Evolutionary conservation across 768 basidiomycete species (phyloP).

Genomic region (Pisolithus sp.): DNA sequence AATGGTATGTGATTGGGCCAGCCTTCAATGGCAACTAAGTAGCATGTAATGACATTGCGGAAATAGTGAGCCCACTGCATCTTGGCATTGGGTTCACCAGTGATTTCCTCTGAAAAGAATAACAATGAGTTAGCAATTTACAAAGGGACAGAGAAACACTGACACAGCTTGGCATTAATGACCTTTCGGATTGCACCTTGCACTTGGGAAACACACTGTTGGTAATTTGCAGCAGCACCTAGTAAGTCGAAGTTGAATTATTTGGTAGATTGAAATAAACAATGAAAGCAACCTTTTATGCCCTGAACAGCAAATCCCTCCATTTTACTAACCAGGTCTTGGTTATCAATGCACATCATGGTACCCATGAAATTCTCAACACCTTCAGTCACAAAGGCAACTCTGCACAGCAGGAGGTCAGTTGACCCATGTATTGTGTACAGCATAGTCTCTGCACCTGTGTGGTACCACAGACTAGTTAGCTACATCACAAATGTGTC

Average conservation of each 20-base stretch:
- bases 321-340: conserved; percentile 8
- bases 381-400: neutral
- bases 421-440: neutral
- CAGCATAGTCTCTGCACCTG: conserved; percentile 1
- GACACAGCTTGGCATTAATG: neutral
- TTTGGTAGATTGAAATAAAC: neutral
- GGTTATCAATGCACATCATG: conserved; percentile 1
- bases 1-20: conserved; percentile 1
- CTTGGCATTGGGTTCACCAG: neutral
- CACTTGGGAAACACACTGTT: neutral
- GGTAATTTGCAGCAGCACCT: conserved; percentile 1
- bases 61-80: conserved; percentile 4
- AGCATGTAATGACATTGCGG: neutral
- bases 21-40: conserved; percentile 1
- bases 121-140: neutral
- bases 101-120: neutral
- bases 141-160: neutral
- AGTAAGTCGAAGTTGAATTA: neutral
- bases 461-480: neutral
- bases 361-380: conserved; percentile 5
- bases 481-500: conserved; percentile 3
- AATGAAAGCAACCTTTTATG: conserved; percentile 2
- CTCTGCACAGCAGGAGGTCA: neutral
- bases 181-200: neutral
- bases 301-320: conserved; percentile 8